Evolutionary conservation across 164 flowering plant species (phyloP).

Genomic region (Tetracentron sinense): DNA sequence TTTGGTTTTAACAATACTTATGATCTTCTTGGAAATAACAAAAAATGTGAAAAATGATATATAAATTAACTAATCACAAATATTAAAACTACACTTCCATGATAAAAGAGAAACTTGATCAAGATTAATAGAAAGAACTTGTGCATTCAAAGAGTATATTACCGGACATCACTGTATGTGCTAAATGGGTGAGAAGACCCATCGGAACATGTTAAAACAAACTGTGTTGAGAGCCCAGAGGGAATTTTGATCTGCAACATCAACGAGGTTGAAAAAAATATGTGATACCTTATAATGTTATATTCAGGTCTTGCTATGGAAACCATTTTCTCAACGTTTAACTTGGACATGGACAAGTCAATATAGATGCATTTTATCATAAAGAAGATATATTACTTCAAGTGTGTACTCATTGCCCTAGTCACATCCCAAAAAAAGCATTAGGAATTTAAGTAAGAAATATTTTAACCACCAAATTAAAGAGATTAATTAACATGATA

Average conservation of each 20-base stretch:
- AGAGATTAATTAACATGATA: no score
- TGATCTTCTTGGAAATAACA: neutral
- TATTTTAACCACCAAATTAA: no score
- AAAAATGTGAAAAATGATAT: neutral
- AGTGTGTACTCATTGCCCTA: no score
- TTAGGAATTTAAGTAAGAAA: no score
- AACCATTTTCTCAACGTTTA: neutral
- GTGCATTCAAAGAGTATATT: slow-evolving; percentile 9
- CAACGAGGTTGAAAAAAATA: neutral
- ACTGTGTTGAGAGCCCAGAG: slow-evolving; percentile 69
- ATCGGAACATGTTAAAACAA: slow-evolving; percentile 69
- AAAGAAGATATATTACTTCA: no score
- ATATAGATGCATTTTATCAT: no score
- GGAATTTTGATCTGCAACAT: slow-evolving; percentile 79
- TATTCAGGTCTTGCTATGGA: neutral
- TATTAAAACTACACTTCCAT: neutral
- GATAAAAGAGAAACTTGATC: neutral
- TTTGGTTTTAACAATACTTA: no score
- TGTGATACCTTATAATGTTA: neutral
- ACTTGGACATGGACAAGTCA: neutral
- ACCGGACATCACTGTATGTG: slow-evolving; percentile 65
- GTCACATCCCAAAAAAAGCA: no score
- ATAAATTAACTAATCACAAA: neutral
- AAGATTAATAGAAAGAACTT: neutral
- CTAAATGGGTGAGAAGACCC: slow-evolving; percentile 73